A percentile compares a stretch with the other conserved stretches of the same genome.
phyloP scores from a whole-genome alignment of 225 moss, liverwort and hornwort species.

The Polytrichum commune region DNA sequence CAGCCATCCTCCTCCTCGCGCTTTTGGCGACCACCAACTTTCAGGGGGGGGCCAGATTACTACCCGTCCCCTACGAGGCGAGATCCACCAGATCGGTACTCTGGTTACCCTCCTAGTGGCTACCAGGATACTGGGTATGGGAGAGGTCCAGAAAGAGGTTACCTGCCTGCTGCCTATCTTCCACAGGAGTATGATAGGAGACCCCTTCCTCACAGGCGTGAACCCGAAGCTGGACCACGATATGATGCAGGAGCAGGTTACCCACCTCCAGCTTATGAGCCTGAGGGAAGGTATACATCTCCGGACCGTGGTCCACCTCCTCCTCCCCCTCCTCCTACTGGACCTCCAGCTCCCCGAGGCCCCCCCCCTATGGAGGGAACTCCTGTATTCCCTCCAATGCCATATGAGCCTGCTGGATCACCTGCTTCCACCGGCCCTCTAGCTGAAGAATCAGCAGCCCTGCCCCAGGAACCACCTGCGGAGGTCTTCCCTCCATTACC shows the following conservation, averaged over 20 bases:
- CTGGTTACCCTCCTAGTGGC: slow-evolving; percentile 14
- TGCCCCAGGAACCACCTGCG: neutral
- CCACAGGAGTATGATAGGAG: slow-evolving; percentile 9
- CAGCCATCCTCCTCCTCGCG: slow-evolving; percentile 16
- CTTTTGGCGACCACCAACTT: slow-evolving; percentile 19
- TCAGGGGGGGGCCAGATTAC: slow-evolving; percentile 25
- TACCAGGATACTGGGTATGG: slow-evolving; percentile 11
- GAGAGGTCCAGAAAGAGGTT: neutral
- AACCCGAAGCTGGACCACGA: slow-evolving; percentile 11
- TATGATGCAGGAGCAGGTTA: slow-evolving; percentile 29
- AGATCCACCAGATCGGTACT: slow-evolving; percentile 19
- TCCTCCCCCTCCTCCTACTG: slow-evolving; percentile 10
- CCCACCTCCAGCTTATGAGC: slow-evolving; percentile 36
- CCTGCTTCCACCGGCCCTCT: slow-evolving; percentile 9
- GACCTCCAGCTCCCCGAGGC: slow-evolving; percentile 5
- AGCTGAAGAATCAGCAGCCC: slow-evolving; percentile 1
- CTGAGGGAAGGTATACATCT: slow-evolving; percentile 19
- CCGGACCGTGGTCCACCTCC: slow-evolving; percentile 15
- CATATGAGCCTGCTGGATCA: slow-evolving; percentile 31
- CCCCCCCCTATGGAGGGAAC: slow-evolving; percentile 10
- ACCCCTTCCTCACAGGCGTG: slow-evolving; percentile 24
- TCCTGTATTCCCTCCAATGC: slow-evolving; percentile 30
- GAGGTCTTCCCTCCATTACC: slow-evolving; percentile 33
- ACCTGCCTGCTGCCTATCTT: neutral
- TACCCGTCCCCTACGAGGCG: slow-evolving; percentile 22